Evolutionary conservation across 2,329 filamentous ascomycete genomes (phyloP), one percentile per base, ranked within the genome.

Genomic region (Curvularia verruculosa): DNA sequence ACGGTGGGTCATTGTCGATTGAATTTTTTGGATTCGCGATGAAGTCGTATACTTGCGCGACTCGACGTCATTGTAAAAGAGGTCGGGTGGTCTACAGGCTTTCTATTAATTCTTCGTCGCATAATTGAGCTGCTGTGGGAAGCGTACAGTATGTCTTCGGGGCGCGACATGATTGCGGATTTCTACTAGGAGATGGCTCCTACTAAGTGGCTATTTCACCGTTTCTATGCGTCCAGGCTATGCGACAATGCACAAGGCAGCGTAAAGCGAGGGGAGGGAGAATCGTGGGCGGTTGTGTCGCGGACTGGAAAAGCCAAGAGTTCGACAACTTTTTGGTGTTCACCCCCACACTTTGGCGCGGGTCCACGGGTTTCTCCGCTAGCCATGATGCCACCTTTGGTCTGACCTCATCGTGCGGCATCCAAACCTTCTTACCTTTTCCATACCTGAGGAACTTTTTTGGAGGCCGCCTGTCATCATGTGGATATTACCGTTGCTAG

Each of bases 41-140:
- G 88, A 94, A 4, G 94, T 97, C 8, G 95, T 98, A 82, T 99
- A 99, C 83, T 98, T 98, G 75, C 91, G 89, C 29, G 95, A 94
- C 83, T 97, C 94, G 77, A 84, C 83, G 80, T 98, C 94, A 82
- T 97, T 89, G 84, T 99, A 99, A 83, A 96, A 96, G 74, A 98
- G 89, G 80, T 99, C 95, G 64, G 95, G 94, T 49, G 93, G 91
- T 75, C 92, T 96, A 76, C 2, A 29, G 13, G 39, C 5, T 10
- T 40, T 54, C 31, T 47, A 59, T 58, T 48, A 60, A 62, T 21
- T 43, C 52, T 41, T 58, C 54, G 48, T 36, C 34, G 41, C 29
- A 46, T 63, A 59, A 49, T 55, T 56, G 50, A 51, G 46, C 9
- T 26, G 58, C 52, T 54, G 54, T n/a, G 52, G 55, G 46, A 19